Evolutionary conservation across 2,329 filamentous ascomycete species (phyloP), one percentile per base, ranked within the genome.

Genomic region (Fusarium tanahbumbuense): DNA sequence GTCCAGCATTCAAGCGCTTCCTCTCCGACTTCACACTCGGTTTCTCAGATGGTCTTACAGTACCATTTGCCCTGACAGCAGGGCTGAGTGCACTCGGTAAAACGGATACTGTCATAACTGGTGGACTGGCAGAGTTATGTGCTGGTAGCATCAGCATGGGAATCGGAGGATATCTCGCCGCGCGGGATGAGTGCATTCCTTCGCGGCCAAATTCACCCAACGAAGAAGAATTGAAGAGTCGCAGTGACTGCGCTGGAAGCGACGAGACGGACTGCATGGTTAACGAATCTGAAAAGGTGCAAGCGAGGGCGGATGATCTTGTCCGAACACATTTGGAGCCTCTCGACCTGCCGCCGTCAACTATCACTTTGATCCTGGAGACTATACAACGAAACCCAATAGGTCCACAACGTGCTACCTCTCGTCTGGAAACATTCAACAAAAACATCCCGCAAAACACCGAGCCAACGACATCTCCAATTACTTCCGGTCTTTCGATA

Each of bases 101-200:
- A 57, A 86, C 87, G 16, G 85, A 86, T 58, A 88, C 89, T 0
- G 88, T 91, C 56, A 86, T 94, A 23, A 87, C 89, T 41, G 91
- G 89, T 4, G 91, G 91, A 1, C 79, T 92, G 28, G 91, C 91
- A 1, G 91, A 93, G 77, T 83, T 93, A 41, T 90, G 91, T 64
- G 89, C 90, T 0, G 91, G 91, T 4, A 87, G 89, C 48, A 92
- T 93, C 64, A 91, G 88, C 47, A 93, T 93, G 91, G 91, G 91
- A 5, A 84, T 93, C 16, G 89, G 91, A 20, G 90, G 89, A 15
- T 93, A 91, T 73, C 81, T 93, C 3, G 88, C 89, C 3, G 89
- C 89, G 56, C 80, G 76, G 73, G 86, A 74, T 41, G 78, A 80
- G 16, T 41, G 41, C 8, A 12, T 25, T 0, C 22, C 46, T 23